Evolutionary conservation across 495 filamentous ascomycete genomes (phyloP).

Genomic region (Tetracladium setigerum): DNA sequence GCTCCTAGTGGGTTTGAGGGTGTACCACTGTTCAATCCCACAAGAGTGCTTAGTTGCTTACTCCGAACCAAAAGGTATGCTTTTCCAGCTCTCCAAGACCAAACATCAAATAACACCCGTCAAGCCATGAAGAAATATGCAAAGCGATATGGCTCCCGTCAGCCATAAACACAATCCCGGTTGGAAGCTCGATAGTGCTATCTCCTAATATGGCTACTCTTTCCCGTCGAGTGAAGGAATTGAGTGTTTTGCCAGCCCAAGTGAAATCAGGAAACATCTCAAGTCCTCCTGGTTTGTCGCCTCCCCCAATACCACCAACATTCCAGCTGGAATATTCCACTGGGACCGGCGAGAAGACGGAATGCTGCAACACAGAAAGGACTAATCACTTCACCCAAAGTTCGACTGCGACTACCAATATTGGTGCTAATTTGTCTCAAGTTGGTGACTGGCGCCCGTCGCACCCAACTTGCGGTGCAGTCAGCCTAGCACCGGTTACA

Average conservation of each 20-base stretch:
- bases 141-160: not conserved
- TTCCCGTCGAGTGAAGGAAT: not conserved
- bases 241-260: not conserved
- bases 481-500: too few species aligned
- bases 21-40: not conserved
- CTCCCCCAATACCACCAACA: not conserved
- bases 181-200: too few species aligned
- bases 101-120: not conserved
- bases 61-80: not conserved
- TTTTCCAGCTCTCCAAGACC: not conserved
- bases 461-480: too few species aligned
- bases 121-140: not conserved
- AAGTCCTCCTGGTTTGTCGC: too few species aligned
- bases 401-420: not conserved
- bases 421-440: too few species aligned
- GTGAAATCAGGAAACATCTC: too few species aligned
- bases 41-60: not conserved
- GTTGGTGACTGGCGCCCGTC: too few species aligned
- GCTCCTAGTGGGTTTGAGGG: not conserved
- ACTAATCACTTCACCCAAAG: not conserved
- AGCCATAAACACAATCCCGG: not conserved
- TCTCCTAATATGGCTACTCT: not conserved
- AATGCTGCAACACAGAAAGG: not conserved
- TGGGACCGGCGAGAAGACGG: not conserved
- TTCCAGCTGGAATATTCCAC: not conserved